Evolutionary conservation across 495 filamentous ascomycete genomes (phyloP).

Genomic region (Daldinia grandis): DNA sequence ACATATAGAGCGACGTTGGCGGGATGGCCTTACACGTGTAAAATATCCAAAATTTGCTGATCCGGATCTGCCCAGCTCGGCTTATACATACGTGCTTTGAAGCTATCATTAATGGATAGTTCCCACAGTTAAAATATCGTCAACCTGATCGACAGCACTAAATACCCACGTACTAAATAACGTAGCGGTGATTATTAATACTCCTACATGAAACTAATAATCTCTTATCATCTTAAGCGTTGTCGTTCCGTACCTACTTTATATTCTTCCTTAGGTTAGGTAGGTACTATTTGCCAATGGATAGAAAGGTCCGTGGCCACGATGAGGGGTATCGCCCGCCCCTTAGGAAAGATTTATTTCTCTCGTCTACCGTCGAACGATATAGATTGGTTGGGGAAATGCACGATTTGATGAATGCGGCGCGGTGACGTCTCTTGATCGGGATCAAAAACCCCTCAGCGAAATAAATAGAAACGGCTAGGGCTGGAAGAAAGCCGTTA

Average conservation of each 20-base stretch:
- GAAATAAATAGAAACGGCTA: slow-evolving; percentile 6
- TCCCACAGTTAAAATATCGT: slow-evolving; percentile 35
- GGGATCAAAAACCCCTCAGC: slow-evolving; percentile 6
- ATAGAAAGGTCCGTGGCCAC: background rate
- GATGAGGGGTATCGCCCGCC: slow-evolving; percentile 22
- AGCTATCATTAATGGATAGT: slow-evolving; percentile 25
- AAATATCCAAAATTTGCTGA: slow-evolving; percentile 22
- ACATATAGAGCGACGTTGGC: slow-evolving; percentile 4
- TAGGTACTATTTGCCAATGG: slow-evolving; percentile 6
- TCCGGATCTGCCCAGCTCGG: slow-evolving; percentile 36
- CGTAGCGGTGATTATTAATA: slow-evolving; percentile 24
- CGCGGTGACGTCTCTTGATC: slow-evolving; percentile 13
- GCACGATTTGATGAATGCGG: slow-evolving; percentile 21
- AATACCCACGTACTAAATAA: slow-evolving; percentile 6
- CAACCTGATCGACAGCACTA: slow-evolving; percentile 33
- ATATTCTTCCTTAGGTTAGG: too few species aligned
- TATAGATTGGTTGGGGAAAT: slow-evolving; percentile 30
- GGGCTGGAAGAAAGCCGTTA: slow-evolving; percentile 8
- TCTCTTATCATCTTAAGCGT: background rate
- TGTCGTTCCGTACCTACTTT: background rate
- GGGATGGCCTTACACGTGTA: slow-evolving; percentile 14
- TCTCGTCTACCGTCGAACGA: slow-evolving; percentile 4
- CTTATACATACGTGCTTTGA: slow-evolving; percentile 15
- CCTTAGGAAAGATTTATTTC: slow-evolving; percentile 1
- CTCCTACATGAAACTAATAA: slow-evolving; percentile 6